phyloP scores from a whole-genome alignment of 345 rosid species.

The Lumnitzera racemosa region DNA sequence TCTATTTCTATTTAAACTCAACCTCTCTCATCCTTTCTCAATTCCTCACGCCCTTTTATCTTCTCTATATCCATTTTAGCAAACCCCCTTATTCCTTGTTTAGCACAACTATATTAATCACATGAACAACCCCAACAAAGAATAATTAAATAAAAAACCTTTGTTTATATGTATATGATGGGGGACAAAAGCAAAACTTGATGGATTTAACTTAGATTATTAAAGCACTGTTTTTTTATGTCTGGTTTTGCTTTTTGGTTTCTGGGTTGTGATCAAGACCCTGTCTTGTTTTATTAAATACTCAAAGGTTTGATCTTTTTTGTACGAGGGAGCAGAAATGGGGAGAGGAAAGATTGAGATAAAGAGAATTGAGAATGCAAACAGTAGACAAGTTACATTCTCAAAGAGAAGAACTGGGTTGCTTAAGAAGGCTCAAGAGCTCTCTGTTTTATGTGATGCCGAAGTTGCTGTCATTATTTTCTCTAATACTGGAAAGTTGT shows the following conservation, averaged over 20 bases:
- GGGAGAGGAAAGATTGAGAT: slow-evolving; percentile 96
- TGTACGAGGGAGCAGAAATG: slow-evolving; percentile 24
- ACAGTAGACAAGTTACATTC: slow-evolving; percentile 95
- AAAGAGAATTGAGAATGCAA: slow-evolving; percentile 87
- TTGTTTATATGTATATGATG: too few species aligned
- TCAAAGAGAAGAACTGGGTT: slow-evolving; percentile 87
- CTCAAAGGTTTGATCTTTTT: not conserved
- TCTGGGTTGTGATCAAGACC: slow-evolving; percentile 4
- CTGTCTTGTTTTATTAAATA: not conserved
- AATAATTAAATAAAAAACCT: too few species aligned
- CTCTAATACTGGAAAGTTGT: slow-evolving; percentile 90
- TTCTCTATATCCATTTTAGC: slow-evolving; percentile 17
- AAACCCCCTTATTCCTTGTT: slow-evolving; percentile 18
- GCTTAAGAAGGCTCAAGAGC: slow-evolving; percentile 86
- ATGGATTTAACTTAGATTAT: too few species aligned
- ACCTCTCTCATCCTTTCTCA: slow-evolving; percentile 14
- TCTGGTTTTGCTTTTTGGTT: not conserved
- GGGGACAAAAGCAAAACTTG: too few species aligned
- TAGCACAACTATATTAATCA: slow-evolving; percentile 20
- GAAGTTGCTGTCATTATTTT: slow-evolving; percentile 91
- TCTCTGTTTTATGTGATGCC: slow-evolving; percentile 85
- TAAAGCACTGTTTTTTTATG: not conserved
- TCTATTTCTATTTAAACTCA: slow-evolving; percentile 15
- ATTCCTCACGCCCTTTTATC: slow-evolving; percentile 12
- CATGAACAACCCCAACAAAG: too few species aligned